phyloP scores from a whole-genome alignment of 2,329 filamentous ascomycete species.

The Xylariomycetidae sp. region DNA sequence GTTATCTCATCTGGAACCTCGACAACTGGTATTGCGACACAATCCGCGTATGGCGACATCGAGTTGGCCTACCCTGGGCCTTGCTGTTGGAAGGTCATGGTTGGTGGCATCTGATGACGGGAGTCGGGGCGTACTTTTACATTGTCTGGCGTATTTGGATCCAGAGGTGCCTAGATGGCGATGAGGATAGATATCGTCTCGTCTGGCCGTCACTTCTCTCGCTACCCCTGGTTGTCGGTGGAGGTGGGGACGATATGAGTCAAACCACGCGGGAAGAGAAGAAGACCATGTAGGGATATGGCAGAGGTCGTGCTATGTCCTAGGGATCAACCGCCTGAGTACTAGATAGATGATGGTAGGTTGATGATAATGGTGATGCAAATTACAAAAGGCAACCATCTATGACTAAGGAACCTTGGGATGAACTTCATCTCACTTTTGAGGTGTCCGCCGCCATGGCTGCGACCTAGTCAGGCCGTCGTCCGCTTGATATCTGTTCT shows the following conservation, averaged over 20 bases:
- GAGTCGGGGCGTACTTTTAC: constrained; percentile 77
- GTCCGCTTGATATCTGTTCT: too few species aligned
- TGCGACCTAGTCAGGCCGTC: too few species aligned
- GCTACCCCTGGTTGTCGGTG: constrained; percentile 40
- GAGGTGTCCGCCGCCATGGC: too few species aligned
- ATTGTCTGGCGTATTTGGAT: constrained; percentile 83
- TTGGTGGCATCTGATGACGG: constrained; percentile 75
- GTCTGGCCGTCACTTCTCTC: constrained; percentile 61
- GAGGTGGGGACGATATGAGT: too few species aligned
- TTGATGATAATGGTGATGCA: too few species aligned
- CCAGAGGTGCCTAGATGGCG: constrained; percentile 68
- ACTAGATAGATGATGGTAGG: too few species aligned
- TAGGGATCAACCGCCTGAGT: too few species aligned
- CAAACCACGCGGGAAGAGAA: constrained; percentile 22
- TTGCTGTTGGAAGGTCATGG: constrained; percentile 51
- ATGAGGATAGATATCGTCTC: constrained; percentile 66
- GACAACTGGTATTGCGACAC: constrained; percentile 72
- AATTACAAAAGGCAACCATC: too few species aligned
- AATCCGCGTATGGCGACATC: constrained; percentile 60
- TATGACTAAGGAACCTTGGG: too few species aligned
- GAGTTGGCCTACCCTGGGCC: constrained; percentile 74
- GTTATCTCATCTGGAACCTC: constrained; percentile 73
- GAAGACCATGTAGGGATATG: too few species aligned
- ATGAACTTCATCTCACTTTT: too few species aligned
- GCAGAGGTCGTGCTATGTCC: too few species aligned